Evolutionary conservation across 768 basidiomycete genomes (phyloP), one percentile per base, ranked within the genome.

Genomic region (Phlebiopsis flavidoalba): DNA sequence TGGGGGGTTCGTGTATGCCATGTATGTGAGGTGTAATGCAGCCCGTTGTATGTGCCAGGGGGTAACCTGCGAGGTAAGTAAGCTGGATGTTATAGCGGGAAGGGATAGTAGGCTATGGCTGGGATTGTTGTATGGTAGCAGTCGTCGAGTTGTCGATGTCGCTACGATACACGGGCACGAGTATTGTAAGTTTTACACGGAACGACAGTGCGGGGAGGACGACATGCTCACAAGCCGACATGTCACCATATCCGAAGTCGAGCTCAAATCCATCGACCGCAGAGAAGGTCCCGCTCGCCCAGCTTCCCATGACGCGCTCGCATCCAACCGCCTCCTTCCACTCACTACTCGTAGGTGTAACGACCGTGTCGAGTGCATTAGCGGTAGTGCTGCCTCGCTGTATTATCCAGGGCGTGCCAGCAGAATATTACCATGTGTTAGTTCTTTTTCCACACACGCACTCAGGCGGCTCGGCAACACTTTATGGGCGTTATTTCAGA

Each of bases 11-110:
- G n/a, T n/a, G 56, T 58, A 12, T 61, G 57, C 84, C 84, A 87
- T 8, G 76, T 67, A 63, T 73, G 66, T 2, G 78, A 66, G n/a
- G 82, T 80, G 61, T 87, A 88, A 1, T 80, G 68, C 67, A 83
- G 78, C 6, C 80, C 77, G 61, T 81, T 81, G 70, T 80, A 85
- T 14, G 81, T 79, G 3, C 77, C 74, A 3, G 77, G 71, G n/a
- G 31, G 79, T 74, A 58, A n/a, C 71, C 67, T 10, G 74, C 69
- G 51, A 77, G 66, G 56, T 77, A 80, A n/a, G 65, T 76, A 82
- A 53, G n/a, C 72, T 73, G 58, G 45, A 22, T n/a, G 59, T 72
- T 61, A 15, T 66, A n/a, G 61, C 48, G 40, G 17, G 40, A 43
- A 43, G 40, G 40, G 40, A 17, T 43, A 43, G 10, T 43, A 43